Conservation (phyloP, 176 grass and related monocot species). For the Cenchrus americanus region DNA sequence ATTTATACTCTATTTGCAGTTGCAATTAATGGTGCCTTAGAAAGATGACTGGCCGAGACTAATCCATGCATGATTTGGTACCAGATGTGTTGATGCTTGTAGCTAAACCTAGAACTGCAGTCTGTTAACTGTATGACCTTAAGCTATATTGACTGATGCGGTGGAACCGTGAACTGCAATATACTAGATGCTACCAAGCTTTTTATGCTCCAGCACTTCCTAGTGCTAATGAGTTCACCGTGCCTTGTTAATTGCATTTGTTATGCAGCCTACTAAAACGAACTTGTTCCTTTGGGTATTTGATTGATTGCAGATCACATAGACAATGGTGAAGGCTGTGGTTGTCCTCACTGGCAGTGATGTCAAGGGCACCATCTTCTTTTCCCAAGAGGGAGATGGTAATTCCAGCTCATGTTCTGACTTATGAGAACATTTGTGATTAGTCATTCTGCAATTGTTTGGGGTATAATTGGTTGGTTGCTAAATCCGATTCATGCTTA, state of each 20-base stretch:
- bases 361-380: conserved; percentile 88
- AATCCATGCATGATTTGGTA: background rate
- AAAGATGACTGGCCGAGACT: background rate
- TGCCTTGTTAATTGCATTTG: too few species aligned
- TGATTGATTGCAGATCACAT: conserved; percentile 70
- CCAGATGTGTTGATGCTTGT: background rate
- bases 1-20: too few species aligned
- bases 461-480: background rate
- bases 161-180: background rate
- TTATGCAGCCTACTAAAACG: too few species aligned
- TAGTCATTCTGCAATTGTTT: background rate
- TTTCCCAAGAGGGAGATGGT: conserved; percentile 84
- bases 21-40: too few species aligned
- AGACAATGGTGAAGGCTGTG: conserved; percentile 93
- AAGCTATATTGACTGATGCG: background rate
- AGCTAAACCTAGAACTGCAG: background rate
- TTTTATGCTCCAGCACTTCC: background rate
- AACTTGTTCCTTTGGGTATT: too few species aligned
- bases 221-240: too few species aligned
- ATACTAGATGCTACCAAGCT: background rate
- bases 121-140: background rate
- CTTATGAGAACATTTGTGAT: background rate
- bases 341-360: conserved; percentile 69
- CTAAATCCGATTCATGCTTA: conserved; percentile 21
- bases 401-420: conserved; percentile 19